These are phyloP conservation scores for Colletotrichum tofieldiae DNA, from an alignment of 2,329 filamentous ascomycete genomes.

Conservation along the genomic window DNA sequence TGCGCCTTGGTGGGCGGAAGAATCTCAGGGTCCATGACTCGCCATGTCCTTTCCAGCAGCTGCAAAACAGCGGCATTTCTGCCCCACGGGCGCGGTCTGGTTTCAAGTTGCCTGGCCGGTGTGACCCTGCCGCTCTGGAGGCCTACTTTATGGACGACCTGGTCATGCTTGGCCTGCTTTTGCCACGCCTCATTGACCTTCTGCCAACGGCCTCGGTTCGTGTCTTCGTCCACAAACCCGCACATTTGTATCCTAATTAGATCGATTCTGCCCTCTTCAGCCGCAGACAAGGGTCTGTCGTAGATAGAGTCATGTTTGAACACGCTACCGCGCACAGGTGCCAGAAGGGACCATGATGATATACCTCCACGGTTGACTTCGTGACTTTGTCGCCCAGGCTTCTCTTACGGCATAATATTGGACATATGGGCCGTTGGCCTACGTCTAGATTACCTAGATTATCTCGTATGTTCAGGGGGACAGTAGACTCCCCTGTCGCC, in stretches of 20 bases:
- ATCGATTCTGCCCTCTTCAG: neutral
- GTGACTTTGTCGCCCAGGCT: neutral
- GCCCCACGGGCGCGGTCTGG: constrained; percentile 15
- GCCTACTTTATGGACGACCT: neutral
- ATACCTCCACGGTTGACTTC: neutral
- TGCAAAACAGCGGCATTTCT: neutral
- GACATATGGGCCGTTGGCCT: neutral
- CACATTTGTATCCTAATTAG: neutral
- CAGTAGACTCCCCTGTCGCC: neutral
- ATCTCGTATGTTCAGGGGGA: neutral
- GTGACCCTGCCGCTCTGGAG: neutral
- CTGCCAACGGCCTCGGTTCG: neutral
- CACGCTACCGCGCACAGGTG: neutral
- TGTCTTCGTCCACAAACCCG: neutral
- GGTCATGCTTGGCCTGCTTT: neutral
- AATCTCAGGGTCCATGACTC: constrained; percentile 20
- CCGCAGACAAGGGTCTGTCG: constrained; percentile 25
- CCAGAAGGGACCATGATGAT: neutral
- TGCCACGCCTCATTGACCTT: no score
- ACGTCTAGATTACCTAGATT: neutral
- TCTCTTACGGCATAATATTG: neutral
- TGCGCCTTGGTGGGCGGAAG: neutral
- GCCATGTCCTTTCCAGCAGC: neutral
- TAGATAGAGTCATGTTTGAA: constrained; percentile 13
- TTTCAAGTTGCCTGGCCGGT: constrained; percentile 15